Evolutionary conservation across 1,284 basidiomycete genomes (phyloP), one percentile per base, ranked within the genome.

Genomic region (Albatrellus sp.): DNA sequence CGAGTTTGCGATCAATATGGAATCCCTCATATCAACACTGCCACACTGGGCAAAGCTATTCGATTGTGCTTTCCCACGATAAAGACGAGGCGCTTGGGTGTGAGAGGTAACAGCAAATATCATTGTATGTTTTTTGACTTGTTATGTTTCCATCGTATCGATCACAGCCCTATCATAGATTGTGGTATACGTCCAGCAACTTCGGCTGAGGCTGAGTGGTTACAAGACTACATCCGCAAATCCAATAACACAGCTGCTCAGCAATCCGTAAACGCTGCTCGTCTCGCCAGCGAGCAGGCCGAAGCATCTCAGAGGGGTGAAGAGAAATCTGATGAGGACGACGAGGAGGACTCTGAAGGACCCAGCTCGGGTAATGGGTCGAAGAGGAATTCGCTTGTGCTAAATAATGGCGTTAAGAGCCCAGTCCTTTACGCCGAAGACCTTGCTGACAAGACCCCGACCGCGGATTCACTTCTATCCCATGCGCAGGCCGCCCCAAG

Each of bases 1-100:
- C 73, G 87, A 49, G 80, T 90, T 46, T 93, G 90, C 63, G 85
- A 89, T 64, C 80, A 86, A 63, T 88, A 90, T 63, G 80, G 83
- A 43, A 88, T 91, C 52, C 86, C 86, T 48, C 87, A 91, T 57
- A 90, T 93, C 68, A 94, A 92, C 68, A 90, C 90, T 36, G 90
- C 91, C 49, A 91, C 90, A 4, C 73, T 94, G 55, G 90, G 90
- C 51, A 94, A 96, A 65, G 90, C 90, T 42, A 91, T 96, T 56
- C 74, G 90, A 50, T 76, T 87, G 46, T 90, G 88, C 62, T 96
- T 90, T 67, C 88, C 89, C 38, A 86, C 84, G 52, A 91, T 96
- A 73, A 91, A 90, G 73, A 94, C 90, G 38, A 74, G 91, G 53
- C 80, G 91, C 47, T 65, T 94, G 47, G 90, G 90, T 47, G 89